These are phyloP conservation scores for Epichloe elymi DNA, from an alignment of 2,329 filamentous ascomycete species.

Conservation along the genomic window DNA sequence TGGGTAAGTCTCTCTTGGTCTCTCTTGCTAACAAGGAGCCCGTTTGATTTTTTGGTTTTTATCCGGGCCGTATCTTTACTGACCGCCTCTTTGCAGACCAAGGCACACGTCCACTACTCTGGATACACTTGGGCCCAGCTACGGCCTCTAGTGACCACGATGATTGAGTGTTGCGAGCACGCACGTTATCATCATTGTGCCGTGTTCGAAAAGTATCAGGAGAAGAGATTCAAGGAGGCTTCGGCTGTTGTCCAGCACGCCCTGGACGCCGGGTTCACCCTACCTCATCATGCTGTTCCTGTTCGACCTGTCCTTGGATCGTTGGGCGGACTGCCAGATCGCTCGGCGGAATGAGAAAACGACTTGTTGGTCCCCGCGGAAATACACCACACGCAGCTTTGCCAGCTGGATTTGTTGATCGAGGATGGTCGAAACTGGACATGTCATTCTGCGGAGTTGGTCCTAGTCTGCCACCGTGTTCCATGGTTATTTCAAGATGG, in stretches of 20 bases:
- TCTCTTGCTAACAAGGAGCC: too few species aligned
- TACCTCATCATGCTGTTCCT: constrained; percentile 30
- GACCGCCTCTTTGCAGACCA: constrained; percentile 38
- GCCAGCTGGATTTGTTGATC: background rate
- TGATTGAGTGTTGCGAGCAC: constrained; percentile 78
- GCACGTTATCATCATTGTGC: constrained; percentile 71
- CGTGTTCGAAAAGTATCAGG: constrained; percentile 84
- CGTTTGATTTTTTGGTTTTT: background rate
- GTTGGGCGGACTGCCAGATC: constrained; percentile 13
- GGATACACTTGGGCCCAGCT: constrained; percentile 84
- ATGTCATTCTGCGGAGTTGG: background rate
- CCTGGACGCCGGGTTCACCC: constrained; percentile 45
- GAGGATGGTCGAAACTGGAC: background rate
- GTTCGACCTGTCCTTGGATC: constrained; percentile 18
- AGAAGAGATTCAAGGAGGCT: constrained; percentile 76
- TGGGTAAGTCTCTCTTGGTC: constrained; percentile 56
- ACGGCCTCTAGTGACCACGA: constrained; percentile 59
- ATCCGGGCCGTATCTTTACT: background rate
- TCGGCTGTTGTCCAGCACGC: constrained; percentile 68
- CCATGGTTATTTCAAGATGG: background rate
- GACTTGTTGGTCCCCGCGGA: constrained; percentile 20
- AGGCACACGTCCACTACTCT: constrained; percentile 80
- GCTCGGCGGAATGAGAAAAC: constrained; percentile 14
- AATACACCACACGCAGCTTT: background rate
- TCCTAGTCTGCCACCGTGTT: background rate